Percentiles rank a stretch among this genome's conserved stretches.
These are phyloP conservation scores for Mortierella polycephala DNA, from an alignment of 371 early-diverging fungal species.

Conservation along the genomic window DNA sequence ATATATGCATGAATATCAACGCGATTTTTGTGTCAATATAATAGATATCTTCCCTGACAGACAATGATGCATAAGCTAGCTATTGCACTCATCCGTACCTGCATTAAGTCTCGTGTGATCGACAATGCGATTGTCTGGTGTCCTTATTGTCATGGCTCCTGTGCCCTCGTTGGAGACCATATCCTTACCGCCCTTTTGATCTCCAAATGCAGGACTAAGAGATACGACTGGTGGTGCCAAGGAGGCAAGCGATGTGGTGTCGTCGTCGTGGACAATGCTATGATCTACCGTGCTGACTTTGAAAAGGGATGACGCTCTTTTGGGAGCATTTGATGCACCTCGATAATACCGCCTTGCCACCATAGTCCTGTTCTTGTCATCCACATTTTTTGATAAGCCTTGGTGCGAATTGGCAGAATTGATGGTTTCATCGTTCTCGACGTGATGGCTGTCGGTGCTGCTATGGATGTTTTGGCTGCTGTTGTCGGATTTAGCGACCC, in stretches of 20 bases:
- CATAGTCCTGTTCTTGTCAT: conserved; percentile 23
- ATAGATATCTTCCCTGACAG: no score
- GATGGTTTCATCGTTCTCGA: background rate
- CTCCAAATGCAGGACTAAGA: conserved; percentile 52
- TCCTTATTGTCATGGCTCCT: conserved; percentile 2
- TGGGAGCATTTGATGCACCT: conserved; percentile 18
- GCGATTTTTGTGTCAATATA: no score
- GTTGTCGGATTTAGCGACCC: conserved; percentile 12
- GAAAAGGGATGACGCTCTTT: conserved; percentile 45
- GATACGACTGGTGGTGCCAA: conserved; percentile 54
- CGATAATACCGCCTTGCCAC: conserved; percentile 8
- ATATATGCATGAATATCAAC: background rate
- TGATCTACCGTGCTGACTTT: conserved; percentile 54
- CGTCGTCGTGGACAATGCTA: conserved; percentile 45
- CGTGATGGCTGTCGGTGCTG: conserved; percentile 1
- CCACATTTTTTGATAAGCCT: conserved; percentile 1
- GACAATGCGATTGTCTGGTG: conserved; percentile 5
- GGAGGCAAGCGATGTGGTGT: conserved; percentile 36
- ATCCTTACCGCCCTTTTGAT: conserved; percentile 16
- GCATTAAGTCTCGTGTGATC: conserved; percentile 29
- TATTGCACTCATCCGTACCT: conserved; percentile 16
- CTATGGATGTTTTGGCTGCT: conserved; percentile 1
- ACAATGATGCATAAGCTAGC: no score
- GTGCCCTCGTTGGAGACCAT: background rate
- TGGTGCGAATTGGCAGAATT: background rate